These are phyloP conservation scores for Kalmusia sp. DNA, from an alignment of 2,329 filamentous ascomycete species.

Conservation along the genomic window DNA sequence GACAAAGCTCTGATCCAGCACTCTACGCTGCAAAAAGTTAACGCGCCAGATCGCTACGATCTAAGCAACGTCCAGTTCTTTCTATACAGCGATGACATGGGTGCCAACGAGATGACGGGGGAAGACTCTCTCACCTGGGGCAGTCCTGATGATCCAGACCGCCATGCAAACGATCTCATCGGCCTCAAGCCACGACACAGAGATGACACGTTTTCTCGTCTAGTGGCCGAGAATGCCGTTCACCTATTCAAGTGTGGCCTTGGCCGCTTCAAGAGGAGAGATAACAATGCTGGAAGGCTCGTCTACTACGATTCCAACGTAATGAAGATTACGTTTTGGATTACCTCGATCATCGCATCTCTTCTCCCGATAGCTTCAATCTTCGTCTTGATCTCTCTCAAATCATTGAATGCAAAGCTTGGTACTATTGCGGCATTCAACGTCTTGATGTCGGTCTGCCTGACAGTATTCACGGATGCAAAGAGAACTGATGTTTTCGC, in stretches of 20 bases:
- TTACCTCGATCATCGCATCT: constrained; percentile 27
- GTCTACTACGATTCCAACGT: constrained; percentile 20
- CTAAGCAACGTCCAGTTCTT: constrained; percentile 14
- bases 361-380: constrained; percentile 31
- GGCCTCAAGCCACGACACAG: constrained; percentile 6
- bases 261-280: neutral
- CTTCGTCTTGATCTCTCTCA: constrained; percentile 16
- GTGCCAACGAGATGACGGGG: neutral
- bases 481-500: constrained; percentile 34
- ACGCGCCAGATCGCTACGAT: constrained; percentile 9
- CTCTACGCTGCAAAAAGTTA: constrained; percentile 1
- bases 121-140: constrained; percentile 10
- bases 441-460: constrained; percentile 25
- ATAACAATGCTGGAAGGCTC: constrained; percentile 5
- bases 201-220: constrained; percentile 17
- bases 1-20: constrained; percentile 11
- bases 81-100: neutral
- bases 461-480: constrained; percentile 27
- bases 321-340: constrained; percentile 23
- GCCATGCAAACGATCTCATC: constrained; percentile 8
- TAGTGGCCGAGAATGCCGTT: constrained; percentile 14
- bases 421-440: constrained; percentile 31
- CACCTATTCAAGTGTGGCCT: constrained; percentile 11
- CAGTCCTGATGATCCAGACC: neutral
- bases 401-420: constrained; percentile 18